Base-by-base conservation (phyloP, 345 rosid species). In the Lenwebbia sp. region DNA sequence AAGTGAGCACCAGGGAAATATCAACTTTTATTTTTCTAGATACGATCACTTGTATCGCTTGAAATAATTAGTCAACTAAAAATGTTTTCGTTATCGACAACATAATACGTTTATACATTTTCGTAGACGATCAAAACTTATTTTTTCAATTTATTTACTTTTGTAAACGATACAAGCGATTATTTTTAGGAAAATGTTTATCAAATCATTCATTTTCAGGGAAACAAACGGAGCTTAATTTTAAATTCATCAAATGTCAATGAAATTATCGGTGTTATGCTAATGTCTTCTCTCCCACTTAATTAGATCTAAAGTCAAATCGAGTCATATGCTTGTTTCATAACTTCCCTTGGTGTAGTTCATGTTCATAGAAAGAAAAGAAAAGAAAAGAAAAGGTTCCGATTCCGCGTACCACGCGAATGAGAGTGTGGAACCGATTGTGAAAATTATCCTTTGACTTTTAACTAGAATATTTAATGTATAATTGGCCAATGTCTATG, bases 111-210 rank as follows among this genome's bases (percentile, higher is more conserved):
- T 5, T 33, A 70, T 33, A 19, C 10, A 8, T 37, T 19, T 70
- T 37, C 7, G 25, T 19, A 12, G 13, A 19, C 7, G 3, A 70
- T 70, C 6, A 70, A 15, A 15, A 62, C 7, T 4, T n/a, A n/a
- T n/a, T 10, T 25, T 3, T 62, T 12, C 54, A 12, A 12, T 70
- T 19, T 9, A 17, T 70, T 30, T 1, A 19, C 21, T 37, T 70
- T 70, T 0, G 3, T 19, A 70, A 70, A 47, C 0, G 11, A 37
- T 2, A 19, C 5, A 9, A 5, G 47, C 0, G 0, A 8, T 70
- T 10, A 1, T 52, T 33, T 70, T 37, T 4, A 0, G 1, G 5
- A 33, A 33, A 70, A 19, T 70, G 2, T 33, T 70, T 33, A 0
- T 10, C 4, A 28, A 14, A 14, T 28, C 4, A 15, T 62, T 28